These are phyloP conservation scores for Periconia macrospinosa DNA, from an alignment of 2,329 filamentous ascomycete genomes.

Conservation along the genomic window DNA sequence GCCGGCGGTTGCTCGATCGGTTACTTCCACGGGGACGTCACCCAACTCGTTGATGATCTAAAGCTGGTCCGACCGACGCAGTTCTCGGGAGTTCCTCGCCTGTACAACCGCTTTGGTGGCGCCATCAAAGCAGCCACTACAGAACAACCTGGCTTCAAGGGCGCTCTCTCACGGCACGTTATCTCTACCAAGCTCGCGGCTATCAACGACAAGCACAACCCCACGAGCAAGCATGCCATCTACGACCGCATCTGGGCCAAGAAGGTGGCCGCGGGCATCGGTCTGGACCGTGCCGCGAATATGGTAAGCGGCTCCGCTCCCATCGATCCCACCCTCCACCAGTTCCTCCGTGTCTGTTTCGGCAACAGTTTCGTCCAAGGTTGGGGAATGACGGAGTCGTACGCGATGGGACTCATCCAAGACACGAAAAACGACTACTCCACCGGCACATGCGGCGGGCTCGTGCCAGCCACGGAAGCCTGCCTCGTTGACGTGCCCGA, in stretches of 20 bases:
- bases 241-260: conserved; percentile 89
- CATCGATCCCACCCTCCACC: conserved; percentile 82
- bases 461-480: conserved; percentile 68
- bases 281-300: conserved; percentile 70
- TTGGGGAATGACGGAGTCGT: conserved; percentile 93
- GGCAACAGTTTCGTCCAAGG: conserved; percentile 80
- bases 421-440: conserved; percentile 66
- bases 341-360: conserved; percentile 84
- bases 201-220: conserved; percentile 71
- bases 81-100: conserved; percentile 85
- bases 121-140: conserved; percentile 80
- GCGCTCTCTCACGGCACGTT: conserved; percentile 77
- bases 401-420: conserved; percentile 76
- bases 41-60: conserved; percentile 85
- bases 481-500: conserved; percentile 88
- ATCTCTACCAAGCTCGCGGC: conserved; percentile 78
- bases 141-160: conserved; percentile 77
- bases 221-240: conserved; percentile 76
- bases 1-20: conserved; percentile 75
- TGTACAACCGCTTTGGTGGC: conserved; percentile 87
- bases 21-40: conserved; percentile 91
- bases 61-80: conserved; percentile 81
- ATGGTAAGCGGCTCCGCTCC: conserved; percentile 91
- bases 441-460: conserved; percentile 78
- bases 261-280: conserved; percentile 82